These are phyloP conservation scores for Trichosporon sp. DNA, from an alignment of 1,284 basidiomycete species.

Conservation along the genomic window DNA sequence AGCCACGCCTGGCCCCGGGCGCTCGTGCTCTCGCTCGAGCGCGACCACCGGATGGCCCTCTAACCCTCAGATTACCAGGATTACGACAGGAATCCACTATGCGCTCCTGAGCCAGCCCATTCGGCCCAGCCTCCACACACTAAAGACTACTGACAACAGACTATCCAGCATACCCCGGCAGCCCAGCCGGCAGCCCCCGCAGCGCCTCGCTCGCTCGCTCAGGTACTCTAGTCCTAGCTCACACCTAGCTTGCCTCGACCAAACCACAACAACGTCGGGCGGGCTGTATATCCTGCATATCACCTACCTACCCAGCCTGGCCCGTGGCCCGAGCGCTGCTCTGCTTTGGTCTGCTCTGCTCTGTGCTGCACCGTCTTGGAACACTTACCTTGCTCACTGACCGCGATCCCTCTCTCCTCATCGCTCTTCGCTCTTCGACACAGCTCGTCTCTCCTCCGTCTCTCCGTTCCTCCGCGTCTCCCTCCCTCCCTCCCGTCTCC, in stretches of 20 bases:
- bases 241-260: no score
- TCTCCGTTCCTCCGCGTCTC: neutral
- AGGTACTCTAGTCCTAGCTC: no score
- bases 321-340: neutral
- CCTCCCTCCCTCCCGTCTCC: neutral
- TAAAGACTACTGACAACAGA: neutral
- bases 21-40: no score
- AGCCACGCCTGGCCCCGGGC: no score
- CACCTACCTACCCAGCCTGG: neutral
- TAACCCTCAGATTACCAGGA: neutral
- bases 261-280: no score
- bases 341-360: no score
- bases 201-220: no score
- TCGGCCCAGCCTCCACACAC: neutral
- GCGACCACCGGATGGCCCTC: neutral
- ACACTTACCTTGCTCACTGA: neutral
- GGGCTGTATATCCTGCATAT: no score
- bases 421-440: neutral
- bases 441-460: neutral
- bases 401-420: neutral
- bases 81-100: neutral
- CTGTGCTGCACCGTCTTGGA: neutral
- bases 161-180: neutral
- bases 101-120: neutral
- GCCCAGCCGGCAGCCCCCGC: no score